phyloP scores from a whole-genome alignment of 352 stramenopile genomes.

The Hyaloperonospora arabidopsidis region DNA sequence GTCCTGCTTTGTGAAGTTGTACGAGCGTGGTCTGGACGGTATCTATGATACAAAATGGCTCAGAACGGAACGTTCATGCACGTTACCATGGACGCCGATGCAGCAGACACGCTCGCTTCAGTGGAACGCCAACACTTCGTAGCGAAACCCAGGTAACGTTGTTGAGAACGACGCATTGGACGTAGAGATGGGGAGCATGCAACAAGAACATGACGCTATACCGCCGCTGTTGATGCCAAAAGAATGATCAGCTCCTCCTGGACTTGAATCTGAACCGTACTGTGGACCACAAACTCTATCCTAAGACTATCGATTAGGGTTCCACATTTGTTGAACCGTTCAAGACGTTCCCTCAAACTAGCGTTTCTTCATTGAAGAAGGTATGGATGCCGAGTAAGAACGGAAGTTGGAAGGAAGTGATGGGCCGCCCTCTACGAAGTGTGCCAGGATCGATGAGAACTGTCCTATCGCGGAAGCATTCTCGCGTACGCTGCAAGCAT shows the following conservation, averaged over 20 bases:
- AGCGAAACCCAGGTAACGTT: slow-evolving; percentile 3
- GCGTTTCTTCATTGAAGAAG: not conserved
- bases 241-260: too few relatives aligned
- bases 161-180: slow-evolving; percentile 6
- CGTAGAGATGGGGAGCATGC: too few relatives aligned
- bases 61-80: not conserved
- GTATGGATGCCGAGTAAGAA: slow-evolving; percentile 4
- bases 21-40: slow-evolving; percentile 16
- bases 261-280: too few relatives aligned
- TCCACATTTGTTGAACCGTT: too few relatives aligned
- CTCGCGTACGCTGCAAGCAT: slow-evolving; percentile 8
- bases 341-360: too few relatives aligned
- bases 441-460: slow-evolving; percentile 9
- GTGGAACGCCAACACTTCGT: not conserved
- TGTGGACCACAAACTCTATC: too few relatives aligned
- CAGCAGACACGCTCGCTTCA: not conserved
- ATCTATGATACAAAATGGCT: not conserved
- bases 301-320: too few relatives aligned
- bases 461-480: slow-evolving; percentile 8
- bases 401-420: slow-evolving; percentile 9
- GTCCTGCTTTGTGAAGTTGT: slow-evolving; percentile 8
- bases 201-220: too few relatives aligned
- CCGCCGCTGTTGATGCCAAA: too few relatives aligned
- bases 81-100: slow-evolving; percentile 2
- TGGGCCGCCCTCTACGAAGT: slow-evolving; percentile 3